Evolutionary conservation across 345 rosid genomes (phyloP), one percentile per base, ranked within the genome.

Genomic region (Moricandia arvensis): DNA sequence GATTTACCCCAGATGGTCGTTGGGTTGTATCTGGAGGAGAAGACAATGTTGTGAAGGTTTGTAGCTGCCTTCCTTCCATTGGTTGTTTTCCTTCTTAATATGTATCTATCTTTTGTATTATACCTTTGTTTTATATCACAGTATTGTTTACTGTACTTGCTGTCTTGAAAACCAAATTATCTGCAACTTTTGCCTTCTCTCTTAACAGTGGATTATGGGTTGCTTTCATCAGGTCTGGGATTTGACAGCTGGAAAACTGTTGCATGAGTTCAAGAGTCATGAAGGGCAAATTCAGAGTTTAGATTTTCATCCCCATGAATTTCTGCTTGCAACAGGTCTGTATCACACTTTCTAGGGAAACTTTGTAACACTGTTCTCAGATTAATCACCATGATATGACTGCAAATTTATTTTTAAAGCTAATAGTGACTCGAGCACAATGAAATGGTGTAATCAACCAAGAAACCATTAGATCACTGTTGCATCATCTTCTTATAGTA

Each of bases 11-110:
- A 31, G 98, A 96, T 82, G 99, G 99, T 49, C 98, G 99, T 41
- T 96, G 99, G 99, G 87, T 96, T 81, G 99, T 96, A 34, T 96
- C 99, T 18, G 98, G 99, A 74, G 99, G 99, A 68, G 96, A 96
- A 81, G 99, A 96, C 87, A 88, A 93, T 67, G 80, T 89, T 47
- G 96, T 96, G 27, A 96, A 96, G 97, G 99, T 96, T 79, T 51
- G 81, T 45, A 45, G 26, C 57, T 75, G 59, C 18, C 24, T 76
- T 58, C 68, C 68, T 69, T 45, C 3, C 30, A 10, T 70, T 54
- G 34, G 31, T 64, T 55, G 64, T 29, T 21, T 55, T 54, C 37
- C 31, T 65, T 33, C 72, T 21, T 51, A 54, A 35, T 53, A 54
- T 62, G 70, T 54, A 30, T 41, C 31, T 60, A 54, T 15, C 49